phyloP scores from a whole-genome alignment of 1,284 basidiomycete species.

The Cryptococcus sp. region DNA sequence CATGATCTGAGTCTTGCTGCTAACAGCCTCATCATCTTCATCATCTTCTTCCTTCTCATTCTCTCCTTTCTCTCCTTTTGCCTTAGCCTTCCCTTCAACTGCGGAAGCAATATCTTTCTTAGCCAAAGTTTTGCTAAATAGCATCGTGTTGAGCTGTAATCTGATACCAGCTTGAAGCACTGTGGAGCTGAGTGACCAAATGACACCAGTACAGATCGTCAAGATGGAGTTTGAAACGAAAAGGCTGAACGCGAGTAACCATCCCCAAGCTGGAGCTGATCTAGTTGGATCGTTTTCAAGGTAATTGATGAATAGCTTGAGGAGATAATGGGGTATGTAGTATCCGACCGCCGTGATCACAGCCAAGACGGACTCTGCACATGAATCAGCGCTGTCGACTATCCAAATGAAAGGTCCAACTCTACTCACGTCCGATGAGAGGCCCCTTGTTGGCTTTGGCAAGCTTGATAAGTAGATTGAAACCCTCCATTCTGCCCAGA shows the following conservation, averaged over 20 bases:
- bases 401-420: neutral
- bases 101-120: slow-evolving; percentile 70
- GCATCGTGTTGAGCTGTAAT: slow-evolving; percentile 75
- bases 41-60: slow-evolving; percentile 28
- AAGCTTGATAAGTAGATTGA: slow-evolving; percentile 42
- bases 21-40: slow-evolving; percentile 67
- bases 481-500: slow-evolving; percentile 34
- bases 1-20: slow-evolving; percentile 86
- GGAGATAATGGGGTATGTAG: slow-evolving; percentile 73
- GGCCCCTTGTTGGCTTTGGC: slow-evolving; percentile 41
- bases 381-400: neutral
- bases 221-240: slow-evolving; percentile 61
- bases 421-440: slow-evolving; percentile 36
- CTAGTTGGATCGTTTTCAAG: slow-evolving; percentile 59
- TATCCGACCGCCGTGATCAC: slow-evolving; percentile 62
- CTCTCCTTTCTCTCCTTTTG: slow-evolving; percentile 27
- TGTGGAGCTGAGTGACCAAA: slow-evolving; percentile 43
- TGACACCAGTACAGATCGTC: slow-evolving; percentile 48
- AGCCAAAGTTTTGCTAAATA: slow-evolving; percentile 84
- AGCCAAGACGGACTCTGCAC: slow-evolving; percentile 57
- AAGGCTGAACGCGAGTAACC: slow-evolving; percentile 54
- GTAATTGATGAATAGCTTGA: slow-evolving; percentile 66
- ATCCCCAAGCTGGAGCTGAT: slow-evolving; percentile 48
- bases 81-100: slow-evolving; percentile 27
- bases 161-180: slow-evolving; percentile 54